Evolutionary conservation across 352 stramenopile genomes (phyloP), one percentile per base, ranked within the genome.

Genomic region (Globisporangium alternatum): DNA sequence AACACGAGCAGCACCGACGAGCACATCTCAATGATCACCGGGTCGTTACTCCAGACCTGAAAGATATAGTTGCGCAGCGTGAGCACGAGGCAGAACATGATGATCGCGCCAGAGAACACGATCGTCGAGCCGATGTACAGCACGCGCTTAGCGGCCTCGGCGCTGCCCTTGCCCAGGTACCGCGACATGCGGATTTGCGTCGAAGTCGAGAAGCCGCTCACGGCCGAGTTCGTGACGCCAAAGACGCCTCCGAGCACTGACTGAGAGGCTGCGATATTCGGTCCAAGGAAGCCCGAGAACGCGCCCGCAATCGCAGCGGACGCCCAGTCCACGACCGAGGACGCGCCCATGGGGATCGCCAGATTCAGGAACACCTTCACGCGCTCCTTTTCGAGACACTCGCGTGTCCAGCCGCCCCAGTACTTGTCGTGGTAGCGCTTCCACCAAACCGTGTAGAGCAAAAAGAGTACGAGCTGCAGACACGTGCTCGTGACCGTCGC

Each of bases 111-210:
- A 10, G 53, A 59, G 22, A 79, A 56, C 3, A 81, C 76, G 48
- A 83, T 83, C 10, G 55, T 67, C 21, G 44, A 64, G 21, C 76
- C 76, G 3, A 83, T 56, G 61, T 71, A 76, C 8, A 83, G 52
- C 55, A 83, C 73, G 22, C 76, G 76, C 71, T 83, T 77, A 39
- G 76, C 76, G 13, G 65, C 71, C 5, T 65, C 65, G n/a, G 75
- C 67, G 45, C 68, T 80, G 61, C 75, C 75, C 19, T 77, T 72
- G 56, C 75, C 75, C 7, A 83, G 51, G 64, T 83, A 80, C 1
- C 75, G 75, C n/a, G 75, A 78, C 75, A 83, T 83, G 61, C 67
- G 70, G 44, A 83, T 83, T 48, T 83, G 75, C n/a, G 75, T 81
- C 45, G 72, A 71, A 3, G 67, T 80, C 21, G 69, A 78, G 54